phyloP scores from a whole-genome alignment of 106 monocot species.

The Narthecium ossifragum region DNA sequence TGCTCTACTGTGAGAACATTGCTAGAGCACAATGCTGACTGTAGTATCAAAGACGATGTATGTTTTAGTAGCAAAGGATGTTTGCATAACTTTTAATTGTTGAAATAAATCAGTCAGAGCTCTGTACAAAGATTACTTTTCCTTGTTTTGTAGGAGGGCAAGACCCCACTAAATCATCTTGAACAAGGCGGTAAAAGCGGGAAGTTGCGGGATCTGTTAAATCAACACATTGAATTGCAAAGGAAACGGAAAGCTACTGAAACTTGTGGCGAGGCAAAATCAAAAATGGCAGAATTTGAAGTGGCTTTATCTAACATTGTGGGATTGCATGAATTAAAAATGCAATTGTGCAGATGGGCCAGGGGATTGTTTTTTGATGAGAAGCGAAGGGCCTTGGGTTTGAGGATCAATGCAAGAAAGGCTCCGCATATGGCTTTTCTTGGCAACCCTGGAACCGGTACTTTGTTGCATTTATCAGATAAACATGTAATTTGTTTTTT shows the following conservation, averaged over 20 bases:
- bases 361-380: constrained; percentile 96
- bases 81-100: not conserved
- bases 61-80: not conserved
- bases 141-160: constrained; percentile 45
- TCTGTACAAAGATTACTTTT: not conserved
- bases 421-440: constrained; percentile 96
- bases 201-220: constrained; percentile 52
- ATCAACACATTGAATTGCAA: constrained; percentile 55
- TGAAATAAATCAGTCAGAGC: not conserved
- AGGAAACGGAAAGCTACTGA: constrained; percentile 52
- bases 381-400: constrained; percentile 74
- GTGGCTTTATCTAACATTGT: constrained; percentile 62
- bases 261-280: constrained; percentile 48
- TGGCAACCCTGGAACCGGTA: constrained; percentile 96
- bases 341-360: constrained; percentile 78
- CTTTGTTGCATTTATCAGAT: not conserved
- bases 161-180: constrained; percentile 72
- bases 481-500: no score
- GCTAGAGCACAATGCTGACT: constrained; percentile 68
- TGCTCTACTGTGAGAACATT: constrained; percentile 62
- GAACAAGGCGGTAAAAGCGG: constrained; percentile 25
- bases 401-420: constrained; percentile 57
- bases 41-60: constrained; percentile 66
- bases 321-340: constrained; percentile 66
- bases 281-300: constrained; percentile 77